Percentiles rank a stretch among this genome's conserved stretches.
Evolutionary conservation across 2,329 filamentous ascomycete genomes (phyloP).

Genomic region (Paecilomyces sp.): DNA sequence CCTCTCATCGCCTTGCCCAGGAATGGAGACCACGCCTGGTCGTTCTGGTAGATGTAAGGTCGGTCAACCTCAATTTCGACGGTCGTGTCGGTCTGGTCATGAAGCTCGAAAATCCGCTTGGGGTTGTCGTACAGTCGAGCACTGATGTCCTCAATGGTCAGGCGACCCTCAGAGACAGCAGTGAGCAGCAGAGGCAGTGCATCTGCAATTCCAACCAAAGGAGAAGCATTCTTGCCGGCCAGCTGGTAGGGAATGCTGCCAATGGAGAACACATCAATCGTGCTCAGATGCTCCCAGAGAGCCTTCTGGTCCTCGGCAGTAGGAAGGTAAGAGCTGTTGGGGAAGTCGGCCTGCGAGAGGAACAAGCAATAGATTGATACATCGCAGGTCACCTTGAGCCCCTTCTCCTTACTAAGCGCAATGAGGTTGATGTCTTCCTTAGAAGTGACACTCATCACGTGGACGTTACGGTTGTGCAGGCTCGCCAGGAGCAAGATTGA

Average conservation of each 20-base stretch:
- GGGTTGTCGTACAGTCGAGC: constrained; percentile 68
- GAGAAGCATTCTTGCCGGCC: constrained; percentile 51
- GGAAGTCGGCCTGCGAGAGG: constrained; percentile 63
- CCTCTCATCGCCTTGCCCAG: constrained; percentile 61
- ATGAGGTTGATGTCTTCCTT: constrained; percentile 74
- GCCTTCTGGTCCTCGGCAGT: constrained; percentile 66
- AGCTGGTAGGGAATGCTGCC: constrained; percentile 73
- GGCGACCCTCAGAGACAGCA: constrained; percentile 64
- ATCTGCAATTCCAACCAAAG: constrained; percentile 63
- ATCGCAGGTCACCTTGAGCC: constrained; percentile 74
- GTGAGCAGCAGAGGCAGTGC: constrained; percentile 68
- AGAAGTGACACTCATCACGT: constrained; percentile 73
- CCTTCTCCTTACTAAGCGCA: constrained; percentile 70
- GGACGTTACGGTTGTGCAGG: constrained; percentile 69
- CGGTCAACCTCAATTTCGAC: constrained; percentile 72
- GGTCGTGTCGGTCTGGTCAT: constrained; percentile 66
- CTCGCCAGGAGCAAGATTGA: constrained; percentile 71
- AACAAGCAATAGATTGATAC: constrained; percentile 75
- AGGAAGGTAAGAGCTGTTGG: constrained; percentile 55
- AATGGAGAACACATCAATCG: constrained; percentile 72
- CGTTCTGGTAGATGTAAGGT: constrained; percentile 52
- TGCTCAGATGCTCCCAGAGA: constrained; percentile 65
- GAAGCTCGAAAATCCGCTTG: constrained; percentile 73
- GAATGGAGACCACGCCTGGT: constrained; percentile 62
- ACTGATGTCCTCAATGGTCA: constrained; percentile 68